Percentiles rank a stretch among this genome's conserved stretches.
Conservation (phyloP, 192 early-diverging fungal species). For the Geranomyces variabilis region DNA sequence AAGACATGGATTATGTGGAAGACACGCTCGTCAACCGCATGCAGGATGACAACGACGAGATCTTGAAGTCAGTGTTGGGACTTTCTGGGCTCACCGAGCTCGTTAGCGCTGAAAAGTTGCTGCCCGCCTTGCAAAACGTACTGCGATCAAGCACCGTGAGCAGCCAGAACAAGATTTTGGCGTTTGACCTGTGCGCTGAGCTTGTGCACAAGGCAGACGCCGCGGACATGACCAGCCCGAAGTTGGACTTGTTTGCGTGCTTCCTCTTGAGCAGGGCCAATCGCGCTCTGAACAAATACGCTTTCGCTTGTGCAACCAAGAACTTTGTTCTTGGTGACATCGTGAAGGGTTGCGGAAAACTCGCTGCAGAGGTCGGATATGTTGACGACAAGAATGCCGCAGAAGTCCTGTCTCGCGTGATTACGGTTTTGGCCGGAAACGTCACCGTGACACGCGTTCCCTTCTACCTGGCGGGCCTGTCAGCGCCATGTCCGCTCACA, state of each 20-base stretch:
- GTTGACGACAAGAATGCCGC: not conserved
- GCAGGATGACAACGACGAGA: slow-evolving; percentile 55
- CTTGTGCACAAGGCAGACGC: not conserved
- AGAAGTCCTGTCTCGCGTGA: not conserved
- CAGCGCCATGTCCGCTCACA: no score
- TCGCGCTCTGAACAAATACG: slow-evolving; percentile 1
- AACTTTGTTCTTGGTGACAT: slow-evolving; percentile 4
- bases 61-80: slow-evolving; percentile 49
- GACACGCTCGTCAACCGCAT: slow-evolving; percentile 55
- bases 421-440: not conserved
- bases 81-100: slow-evolving; percentile 27
- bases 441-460: not conserved
- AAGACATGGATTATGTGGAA: slow-evolving; percentile 46
- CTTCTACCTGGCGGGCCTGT: not conserved
- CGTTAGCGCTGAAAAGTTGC: slow-evolving; percentile 10
- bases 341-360: slow-evolving; percentile 7
- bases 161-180: not conserved
- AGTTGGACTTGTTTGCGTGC: slow-evolving; percentile 21
- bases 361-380: not conserved
- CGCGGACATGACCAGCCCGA: not conserved
- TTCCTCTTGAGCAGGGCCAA: slow-evolving; percentile 16
- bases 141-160: not conserved
- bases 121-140: slow-evolving; percentile 7
- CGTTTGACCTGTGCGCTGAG: slow-evolving; percentile 24
- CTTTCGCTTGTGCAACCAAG: slow-evolving; percentile 4